Evolutionary conservation across 129 eudicot species (phyloP), one percentile per base, ranked within the genome.

Genomic region (Flaveria sonorensis): DNA sequence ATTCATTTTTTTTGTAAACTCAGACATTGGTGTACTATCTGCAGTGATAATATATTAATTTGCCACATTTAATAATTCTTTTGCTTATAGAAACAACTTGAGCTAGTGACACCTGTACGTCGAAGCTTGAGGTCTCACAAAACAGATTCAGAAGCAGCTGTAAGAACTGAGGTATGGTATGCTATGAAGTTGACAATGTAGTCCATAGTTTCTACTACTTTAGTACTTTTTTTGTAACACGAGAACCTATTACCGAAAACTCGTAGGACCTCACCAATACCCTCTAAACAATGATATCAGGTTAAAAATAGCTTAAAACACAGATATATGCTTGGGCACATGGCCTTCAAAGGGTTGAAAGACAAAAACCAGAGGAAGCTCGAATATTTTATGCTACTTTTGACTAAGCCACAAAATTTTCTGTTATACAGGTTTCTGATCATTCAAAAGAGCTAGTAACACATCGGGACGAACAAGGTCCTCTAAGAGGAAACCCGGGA

Each of bases 111-210:
- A 71, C 85, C 82, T 0, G 82, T 83, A 28, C 71, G 86, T 24
- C 79, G 83, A 72, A 78, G 48, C 76, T 30, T 43, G 56, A 83
- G 86, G 71, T 61, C 72, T 83, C 65, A 39, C 68, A 83, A 53
- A 43, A 23, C 86, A 66, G 14, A 30, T 83, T 68, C 71, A 56
- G 83, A 72, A 42, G 72, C 72, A 77, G 71, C 70, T 77, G 69
- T 30, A 28, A 24, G 20, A 70, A 64, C 10, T 28, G 67, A 77
- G 82, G 86, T 82, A 82, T 63, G 45, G 13, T 19, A 28, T 76
- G 72, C 61, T 39, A 52, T 57, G 52, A 61, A 26, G 24, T 20
- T 73, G 6, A 28, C 19, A 3, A 24, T 32, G 6, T 10, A 19
- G 50, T 71, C 7, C 57, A 30, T 66, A 23, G 15, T 10, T 20